Evolutionary conservation across 169 alveolate species (phyloP).

Genomic region (Babesia divergens): DNA sequence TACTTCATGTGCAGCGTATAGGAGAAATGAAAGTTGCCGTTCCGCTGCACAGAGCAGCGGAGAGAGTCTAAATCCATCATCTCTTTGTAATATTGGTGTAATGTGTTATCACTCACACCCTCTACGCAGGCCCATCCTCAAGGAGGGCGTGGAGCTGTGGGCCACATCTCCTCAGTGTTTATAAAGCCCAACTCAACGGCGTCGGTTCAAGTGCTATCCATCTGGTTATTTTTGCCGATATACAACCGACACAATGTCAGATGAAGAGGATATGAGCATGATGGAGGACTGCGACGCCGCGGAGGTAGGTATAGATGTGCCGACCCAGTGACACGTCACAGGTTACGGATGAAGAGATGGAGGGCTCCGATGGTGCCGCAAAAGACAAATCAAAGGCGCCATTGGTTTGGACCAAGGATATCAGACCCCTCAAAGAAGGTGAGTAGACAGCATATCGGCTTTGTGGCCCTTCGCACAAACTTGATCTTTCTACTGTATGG

Average conservation of each 20-base stretch:
- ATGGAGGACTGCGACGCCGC: neutral
- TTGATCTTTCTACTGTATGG: too few species aligned
- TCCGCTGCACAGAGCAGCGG: constrained; percentile 37
- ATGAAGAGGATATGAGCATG: neutral
- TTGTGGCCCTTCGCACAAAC: too few species aligned
- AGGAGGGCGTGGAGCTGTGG: too few species aligned
- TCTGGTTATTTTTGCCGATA: too few species aligned
- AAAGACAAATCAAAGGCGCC: neutral
- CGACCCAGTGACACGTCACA: neutral
- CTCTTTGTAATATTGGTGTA: neutral
- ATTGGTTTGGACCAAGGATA: constrained; percentile 58
- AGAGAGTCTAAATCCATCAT: neutral
- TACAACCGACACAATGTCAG: neutral
- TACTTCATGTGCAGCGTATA: constrained; percentile 33
- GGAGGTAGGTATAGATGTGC: neutral
- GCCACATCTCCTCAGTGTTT: too few species aligned
- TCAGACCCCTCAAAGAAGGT: constrained; percentile 59
- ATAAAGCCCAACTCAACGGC: too few species aligned
- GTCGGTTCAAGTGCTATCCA: too few species aligned
- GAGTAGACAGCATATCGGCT: too few species aligned
- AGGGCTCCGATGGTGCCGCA: neutral
- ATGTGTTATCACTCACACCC: constrained; percentile 1
- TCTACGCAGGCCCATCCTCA: neutral
- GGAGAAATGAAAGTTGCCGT: constrained; percentile 1
- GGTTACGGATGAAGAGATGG: constrained; percentile 1